Evolutionary conservation across 176 grass and related monocot species (phyloP), one percentile per base, ranked within the genome.

Genomic region (Aegilops umbellulata): DNA sequence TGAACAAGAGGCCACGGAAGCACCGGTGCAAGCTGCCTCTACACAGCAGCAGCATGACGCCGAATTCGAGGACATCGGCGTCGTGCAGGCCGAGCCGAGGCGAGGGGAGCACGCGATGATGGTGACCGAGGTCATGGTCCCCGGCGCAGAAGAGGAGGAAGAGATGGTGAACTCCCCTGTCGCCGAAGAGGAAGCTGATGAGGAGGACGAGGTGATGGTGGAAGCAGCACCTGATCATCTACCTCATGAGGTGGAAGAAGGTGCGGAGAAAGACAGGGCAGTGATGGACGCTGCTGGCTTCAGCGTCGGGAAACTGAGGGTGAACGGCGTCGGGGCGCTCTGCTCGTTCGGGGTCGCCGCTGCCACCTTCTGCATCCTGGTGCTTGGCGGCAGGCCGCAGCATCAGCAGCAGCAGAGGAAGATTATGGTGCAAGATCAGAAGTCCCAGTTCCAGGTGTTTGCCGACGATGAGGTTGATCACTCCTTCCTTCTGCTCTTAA

Each of bases 311-410:
- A 86, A 81, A 65, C 85, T 91, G 81, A 83, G 82, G 53, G 65
- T 91, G 74, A 79, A 84, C 2, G 90, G 96, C 10, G 90, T 91
- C 26, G 93, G 94, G 25, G 92, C 94, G 10, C 81, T 99, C 23
- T 99, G 97, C 86, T 99, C 94, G 2, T 84, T 97, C 22, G 97
- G 94, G 70, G 86, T 95, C 16, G 94, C 88, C 7, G 92, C 93
- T 19, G 93, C 93, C 38, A 90, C 96, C 39, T 86, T 95, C 35
- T 92, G 84, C 80, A 86, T 98, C 88, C 80, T 94, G 41, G 69
- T 91, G 29, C 71, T 92, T 39, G 92, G 81, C n/a, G 88, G 86
- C 60, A 88, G 49, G 61, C 87, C 65, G 84, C 89, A 58, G 38
- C 86, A 88, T 83, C 57, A 76, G 82, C 53, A 60, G 24, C 42